Percentiles rank a stretch among this genome's conserved stretches.
phyloP scores from a whole-genome alignment of 1,284 basidiomycete genomes.

The Fomitopsis schrenkii region DNA sequence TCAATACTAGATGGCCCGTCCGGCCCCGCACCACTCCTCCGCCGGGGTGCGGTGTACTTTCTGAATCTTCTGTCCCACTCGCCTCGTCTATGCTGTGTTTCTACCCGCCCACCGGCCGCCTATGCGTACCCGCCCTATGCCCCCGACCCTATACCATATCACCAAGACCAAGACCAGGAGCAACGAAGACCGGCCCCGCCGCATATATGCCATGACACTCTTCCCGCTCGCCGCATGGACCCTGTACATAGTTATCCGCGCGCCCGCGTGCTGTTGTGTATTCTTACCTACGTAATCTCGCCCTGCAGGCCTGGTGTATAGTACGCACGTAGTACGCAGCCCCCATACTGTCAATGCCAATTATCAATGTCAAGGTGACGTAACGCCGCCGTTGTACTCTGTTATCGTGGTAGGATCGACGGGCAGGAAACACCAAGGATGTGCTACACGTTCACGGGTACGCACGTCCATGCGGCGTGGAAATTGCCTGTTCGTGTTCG shows the following conservation, averaged over 20 bases:
- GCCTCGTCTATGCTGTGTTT: background rate
- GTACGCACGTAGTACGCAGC: background rate
- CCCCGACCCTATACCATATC: no score
- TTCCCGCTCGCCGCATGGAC: background rate
- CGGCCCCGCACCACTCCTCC: background rate
- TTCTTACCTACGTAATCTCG: background rate
- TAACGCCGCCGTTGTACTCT: no score
- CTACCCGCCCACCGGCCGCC: background rate
- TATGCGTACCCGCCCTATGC: background rate
- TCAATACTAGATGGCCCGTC: background rate
- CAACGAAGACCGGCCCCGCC: no score
- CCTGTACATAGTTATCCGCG: background rate
- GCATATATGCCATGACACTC: no score
- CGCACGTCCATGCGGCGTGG: no score
- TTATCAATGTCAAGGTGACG: background rate
- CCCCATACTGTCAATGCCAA: background rate
- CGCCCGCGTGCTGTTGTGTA: background rate
- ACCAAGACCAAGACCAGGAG: no score
- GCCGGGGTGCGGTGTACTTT: background rate
- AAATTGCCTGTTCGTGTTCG: no score
- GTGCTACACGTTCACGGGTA: no score
- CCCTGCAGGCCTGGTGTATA: background rate
- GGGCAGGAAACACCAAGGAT: no score
- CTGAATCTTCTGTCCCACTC: background rate
- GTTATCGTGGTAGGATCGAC: no score